Conservation (phyloP, 257 asterid genomes). For the Misopates orontium region DNA sequence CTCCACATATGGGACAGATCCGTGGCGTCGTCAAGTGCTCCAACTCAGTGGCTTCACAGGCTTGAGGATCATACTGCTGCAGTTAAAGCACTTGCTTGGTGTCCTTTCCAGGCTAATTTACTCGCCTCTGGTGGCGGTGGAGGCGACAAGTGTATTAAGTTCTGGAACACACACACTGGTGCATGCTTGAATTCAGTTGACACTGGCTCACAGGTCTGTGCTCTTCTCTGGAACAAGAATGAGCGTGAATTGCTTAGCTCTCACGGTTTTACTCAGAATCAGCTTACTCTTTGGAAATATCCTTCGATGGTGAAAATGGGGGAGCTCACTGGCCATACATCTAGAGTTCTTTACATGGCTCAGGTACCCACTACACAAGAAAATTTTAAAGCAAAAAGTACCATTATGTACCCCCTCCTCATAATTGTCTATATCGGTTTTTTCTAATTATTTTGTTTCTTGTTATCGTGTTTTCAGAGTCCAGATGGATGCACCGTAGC, state of each 20-base stretch:
- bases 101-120: constrained; percentile 86
- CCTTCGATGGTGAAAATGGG: constrained; percentile 93
- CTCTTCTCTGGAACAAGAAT: constrained; percentile 87
- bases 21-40: constrained; percentile 55
- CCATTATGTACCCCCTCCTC: no score
- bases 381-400: no score
- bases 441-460: not conserved
- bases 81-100: constrained; percentile 97
- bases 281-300: constrained; percentile 94
- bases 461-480: constrained; percentile 44
- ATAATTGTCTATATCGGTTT: no score
- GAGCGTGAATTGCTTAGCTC: constrained; percentile 90
- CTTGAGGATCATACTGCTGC: constrained; percentile 92
- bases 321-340: constrained; percentile 92
- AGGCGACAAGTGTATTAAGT: constrained; percentile 73
- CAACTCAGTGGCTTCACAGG: constrained; percentile 84
- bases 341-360: constrained; percentile 88
- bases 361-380: constrained; percentile 44
- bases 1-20: constrained; percentile 95
- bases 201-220: constrained; percentile 92
- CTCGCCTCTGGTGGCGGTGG: constrained; percentile 94
- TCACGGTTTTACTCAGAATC: constrained; percentile 90
- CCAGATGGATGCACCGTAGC: constrained; percentile 97
- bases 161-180: constrained; percentile 97
- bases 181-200: constrained; percentile 91